These are phyloP conservation scores for Trichothecium sympodiale DNA, from an alignment of 2,329 filamentous ascomycete genomes.

Conservation along the genomic window DNA sequence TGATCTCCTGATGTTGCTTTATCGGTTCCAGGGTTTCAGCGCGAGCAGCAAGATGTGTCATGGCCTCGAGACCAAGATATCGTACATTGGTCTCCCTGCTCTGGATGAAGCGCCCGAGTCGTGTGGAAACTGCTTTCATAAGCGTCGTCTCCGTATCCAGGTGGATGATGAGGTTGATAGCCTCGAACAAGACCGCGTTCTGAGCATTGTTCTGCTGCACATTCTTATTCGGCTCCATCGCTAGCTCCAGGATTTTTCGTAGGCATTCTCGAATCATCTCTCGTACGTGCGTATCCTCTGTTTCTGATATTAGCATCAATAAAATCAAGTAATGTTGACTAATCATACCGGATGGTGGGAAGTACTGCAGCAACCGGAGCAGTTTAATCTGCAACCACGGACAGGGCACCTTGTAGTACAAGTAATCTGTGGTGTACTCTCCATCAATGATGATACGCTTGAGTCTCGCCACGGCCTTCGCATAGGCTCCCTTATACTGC, in stretches of 20 bases:
- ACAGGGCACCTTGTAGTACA: conserved; percentile 99
- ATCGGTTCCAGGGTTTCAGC: conserved; percentile 93
- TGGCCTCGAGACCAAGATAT: conserved; percentile 90
- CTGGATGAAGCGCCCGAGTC: conserved; percentile 89
- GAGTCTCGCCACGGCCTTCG: conserved; percentile 80
- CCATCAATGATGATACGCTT: conserved; percentile 86
- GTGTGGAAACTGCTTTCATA: conserved; percentile 90
- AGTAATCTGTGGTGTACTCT: conserved; percentile 81
- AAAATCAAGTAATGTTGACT: conserved; percentile 1
- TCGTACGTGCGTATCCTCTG: conserved; percentile 85
- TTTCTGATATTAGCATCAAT: not conserved
- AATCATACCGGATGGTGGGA: conserved; percentile 72
- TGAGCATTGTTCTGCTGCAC: conserved; percentile 99
- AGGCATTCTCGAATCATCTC: conserved; percentile 86
- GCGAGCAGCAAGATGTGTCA: conserved; percentile 93
- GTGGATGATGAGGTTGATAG: conserved; percentile 96
- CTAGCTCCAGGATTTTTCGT: conserved; percentile 80
- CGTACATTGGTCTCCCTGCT: conserved; percentile 95
- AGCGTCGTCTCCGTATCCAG: conserved; percentile 87
- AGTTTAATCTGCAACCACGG: conserved; percentile 98
- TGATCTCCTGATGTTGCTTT: conserved; percentile 95
- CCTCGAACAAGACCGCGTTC: conserved; percentile 95
- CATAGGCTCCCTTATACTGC: conserved; percentile 86
- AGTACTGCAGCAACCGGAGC: conserved; percentile 85
- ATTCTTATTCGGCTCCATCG: conserved; percentile 92